Evolutionary conservation across 352 stramenopile genomes (phyloP), one percentile per base, ranked within the genome.

Genomic region (Phytophthora macrochlamydospora): DNA sequence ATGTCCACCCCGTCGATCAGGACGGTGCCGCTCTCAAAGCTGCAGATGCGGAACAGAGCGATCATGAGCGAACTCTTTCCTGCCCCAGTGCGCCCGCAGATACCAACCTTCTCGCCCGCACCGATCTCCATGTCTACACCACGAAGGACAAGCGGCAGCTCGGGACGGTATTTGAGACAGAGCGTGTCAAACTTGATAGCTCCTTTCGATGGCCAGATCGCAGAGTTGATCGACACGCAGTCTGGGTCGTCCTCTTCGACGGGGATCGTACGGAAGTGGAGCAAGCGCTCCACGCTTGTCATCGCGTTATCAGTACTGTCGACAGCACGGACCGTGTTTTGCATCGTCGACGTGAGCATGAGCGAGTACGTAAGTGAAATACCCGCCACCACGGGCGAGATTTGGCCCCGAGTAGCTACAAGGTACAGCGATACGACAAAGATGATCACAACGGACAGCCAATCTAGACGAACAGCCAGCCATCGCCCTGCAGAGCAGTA

Each of bases 391-490:
- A 69, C 64, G 6, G 71, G 32, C 1, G 40, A 69, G 46, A 82
- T 65, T 31, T 75, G 71, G 4, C 70, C 73, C 40, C 82, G 83
- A 7, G 72, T 71, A 0, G 87, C 57, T 11, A 97, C 83, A 29
- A 69, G 54, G 31, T 69, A 67, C 7, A 98, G 57, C 45, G 92
- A 87, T 33, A 73, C 65, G 33, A 88, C 83, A 7, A 84, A 84
- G 37, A 98, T 93, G 50, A 99, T 94, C 8, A 95, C 44, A 24
- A 94, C 79, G 7, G 76, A 83, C 4, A 92, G 32, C 66, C 67
- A 85, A 55, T 91, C 94, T 35, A 99, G 77, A 3, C 97, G 88
- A 50, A 99, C 81, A 7, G 91, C 95, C 1, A 99, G 77, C 96
- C 97, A 99, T 46, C 96, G 96, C 46, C 74, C 71, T 29, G 74